These are phyloP conservation scores for Phaeolepiota aurea DNA, from an alignment of 768 basidiomycete genomes.

Conservation along the genomic window DNA sequence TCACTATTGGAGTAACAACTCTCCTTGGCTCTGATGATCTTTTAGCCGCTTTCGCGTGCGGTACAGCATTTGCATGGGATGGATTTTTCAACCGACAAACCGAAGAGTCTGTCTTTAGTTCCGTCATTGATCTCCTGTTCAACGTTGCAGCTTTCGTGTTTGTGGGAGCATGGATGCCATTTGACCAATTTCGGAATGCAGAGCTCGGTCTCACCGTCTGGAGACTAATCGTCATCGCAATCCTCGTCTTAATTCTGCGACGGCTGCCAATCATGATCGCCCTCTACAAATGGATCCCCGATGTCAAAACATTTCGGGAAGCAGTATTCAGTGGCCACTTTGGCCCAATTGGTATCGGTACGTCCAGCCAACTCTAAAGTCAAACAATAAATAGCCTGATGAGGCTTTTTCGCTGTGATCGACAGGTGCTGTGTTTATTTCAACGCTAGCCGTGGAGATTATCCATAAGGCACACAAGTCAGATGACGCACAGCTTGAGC, in stretches of 20 bases:
- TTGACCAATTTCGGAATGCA: constrained; percentile 63
- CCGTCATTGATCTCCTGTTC: constrained; percentile 93
- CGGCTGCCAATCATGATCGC: constrained; percentile 80
- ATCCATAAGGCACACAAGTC: constrained; percentile 38
- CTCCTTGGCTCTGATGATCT: constrained; percentile 91
- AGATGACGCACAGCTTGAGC: constrained; percentile 46
- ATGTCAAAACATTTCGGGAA: constrained; percentile 90
- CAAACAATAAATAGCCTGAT: constrained; percentile 2
- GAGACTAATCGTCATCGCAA: constrained; percentile 76
- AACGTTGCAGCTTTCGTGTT: constrained; percentile 94
- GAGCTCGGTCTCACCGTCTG: constrained; percentile 68
- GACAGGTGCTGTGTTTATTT: constrained; percentile 87
- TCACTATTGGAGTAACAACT: constrained; percentile 78
- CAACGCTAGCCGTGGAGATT: constrained; percentile 63
- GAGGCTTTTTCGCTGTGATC: not conserved
- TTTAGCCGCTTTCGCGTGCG: constrained; percentile 90
- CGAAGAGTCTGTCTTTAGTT: constrained; percentile 91
- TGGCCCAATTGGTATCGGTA: constrained; percentile 78
- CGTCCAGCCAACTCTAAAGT: constrained; percentile 11
- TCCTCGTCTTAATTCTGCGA: constrained; percentile 75
- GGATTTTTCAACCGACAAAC: constrained; percentile 91
- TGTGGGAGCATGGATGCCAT: constrained; percentile 97
- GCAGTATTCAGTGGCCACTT: constrained; percentile 95
- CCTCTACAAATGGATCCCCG: constrained; percentile 89
- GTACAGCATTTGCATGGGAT: constrained; percentile 95